These are phyloP conservation scores for Botrytis cinerea DNA, from an alignment of 2,329 filamentous ascomycete species.

Conservation along the genomic window DNA sequence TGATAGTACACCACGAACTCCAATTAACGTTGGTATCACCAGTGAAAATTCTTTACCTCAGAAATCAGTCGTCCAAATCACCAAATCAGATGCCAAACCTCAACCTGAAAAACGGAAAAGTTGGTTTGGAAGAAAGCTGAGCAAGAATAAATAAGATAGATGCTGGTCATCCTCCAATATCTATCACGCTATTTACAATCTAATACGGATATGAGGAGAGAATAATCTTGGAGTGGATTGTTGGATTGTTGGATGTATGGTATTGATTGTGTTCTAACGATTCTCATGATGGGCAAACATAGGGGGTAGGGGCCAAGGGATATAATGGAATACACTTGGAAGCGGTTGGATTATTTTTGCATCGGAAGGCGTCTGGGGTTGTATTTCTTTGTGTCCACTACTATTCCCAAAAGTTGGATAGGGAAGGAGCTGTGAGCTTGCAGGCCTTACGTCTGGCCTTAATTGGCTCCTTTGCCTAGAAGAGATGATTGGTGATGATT, in stretches of 20 bases:
- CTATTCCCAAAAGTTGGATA: constrained; percentile 1
- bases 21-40: constrained; percentile 38
- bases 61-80: constrained; percentile 5
- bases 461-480: constrained; percentile 16
- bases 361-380: constrained; percentile 31
- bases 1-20: constrained; percentile 31
- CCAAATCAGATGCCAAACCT: constrained; percentile 14
- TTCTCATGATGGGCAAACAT: constrained; percentile 27
- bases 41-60: constrained; percentile 30
- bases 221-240: constrained; percentile 24
- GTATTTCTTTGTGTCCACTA: constrained; percentile 13
- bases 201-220: constrained; percentile 25
- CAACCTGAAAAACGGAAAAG: constrained; percentile 76
- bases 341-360: constrained; percentile 29
- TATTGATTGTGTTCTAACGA: constrained; percentile 26
- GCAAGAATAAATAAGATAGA: constrained; percentile 51
- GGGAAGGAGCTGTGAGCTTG: constrained; percentile 11
- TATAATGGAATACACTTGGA: constrained; percentile 28
- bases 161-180: constrained; percentile 6
- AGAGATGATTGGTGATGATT: background rate
- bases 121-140: constrained; percentile 84
- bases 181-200: constrained; percentile 4
- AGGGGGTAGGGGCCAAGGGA: background rate
- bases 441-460: constrained; percentile 7
- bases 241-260: constrained; percentile 19